phyloP scores from a whole-genome alignment of 2,329 filamentous ascomycete genomes.

The Pestalotiopsis sp. region DNA sequence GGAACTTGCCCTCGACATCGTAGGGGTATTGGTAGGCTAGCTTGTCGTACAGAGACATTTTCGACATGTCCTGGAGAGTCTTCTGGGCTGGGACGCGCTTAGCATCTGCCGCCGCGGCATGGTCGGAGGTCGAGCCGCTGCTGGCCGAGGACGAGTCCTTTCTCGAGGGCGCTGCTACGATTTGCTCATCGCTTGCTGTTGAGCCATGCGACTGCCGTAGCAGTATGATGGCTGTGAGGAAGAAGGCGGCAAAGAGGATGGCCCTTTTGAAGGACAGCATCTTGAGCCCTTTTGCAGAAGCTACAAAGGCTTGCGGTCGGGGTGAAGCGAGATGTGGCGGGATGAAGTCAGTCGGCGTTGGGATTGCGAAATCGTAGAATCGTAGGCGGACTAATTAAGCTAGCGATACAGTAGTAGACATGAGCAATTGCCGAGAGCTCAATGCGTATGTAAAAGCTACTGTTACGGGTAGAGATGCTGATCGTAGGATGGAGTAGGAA shows the following conservation, averaged over 20 bases:
- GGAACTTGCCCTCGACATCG: conserved; percentile 84
- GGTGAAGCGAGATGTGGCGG: not conserved
- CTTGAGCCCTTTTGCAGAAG: conserved; percentile 15
- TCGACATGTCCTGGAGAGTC: conserved; percentile 67
- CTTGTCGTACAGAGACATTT: conserved; percentile 74
- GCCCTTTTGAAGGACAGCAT: conserved; percentile 35
- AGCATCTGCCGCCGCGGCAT: conserved; percentile 4
- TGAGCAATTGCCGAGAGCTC: not conserved
- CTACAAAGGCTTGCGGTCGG: not conserved
- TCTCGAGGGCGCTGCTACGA: conserved; percentile 18
- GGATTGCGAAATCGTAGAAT: not conserved
- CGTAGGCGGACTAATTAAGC: not conserved
- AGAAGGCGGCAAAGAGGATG: conserved; percentile 31
- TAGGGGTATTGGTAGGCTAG: conserved; percentile 94
- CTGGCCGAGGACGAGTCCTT: conserved; percentile 21
- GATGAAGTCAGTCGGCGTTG: not conserved
- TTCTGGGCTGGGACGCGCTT: conserved; percentile 53
- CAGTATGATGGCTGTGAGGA: conserved; percentile 33
- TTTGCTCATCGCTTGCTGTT: conserved; percentile 22
- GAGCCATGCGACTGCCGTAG: conserved; percentile 30
- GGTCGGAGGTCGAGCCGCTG: not conserved
- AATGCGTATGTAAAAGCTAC: not conserved
- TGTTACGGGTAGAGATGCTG: not conserved
- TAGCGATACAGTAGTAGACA: not conserved
- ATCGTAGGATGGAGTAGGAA: conserved; percentile 6